Percentiles rank a stretch among this genome's conserved stretches.
phyloP scores from a whole-genome alignment of 768 basidiomycete genomes.

The Glaciozyma martinii region DNA sequence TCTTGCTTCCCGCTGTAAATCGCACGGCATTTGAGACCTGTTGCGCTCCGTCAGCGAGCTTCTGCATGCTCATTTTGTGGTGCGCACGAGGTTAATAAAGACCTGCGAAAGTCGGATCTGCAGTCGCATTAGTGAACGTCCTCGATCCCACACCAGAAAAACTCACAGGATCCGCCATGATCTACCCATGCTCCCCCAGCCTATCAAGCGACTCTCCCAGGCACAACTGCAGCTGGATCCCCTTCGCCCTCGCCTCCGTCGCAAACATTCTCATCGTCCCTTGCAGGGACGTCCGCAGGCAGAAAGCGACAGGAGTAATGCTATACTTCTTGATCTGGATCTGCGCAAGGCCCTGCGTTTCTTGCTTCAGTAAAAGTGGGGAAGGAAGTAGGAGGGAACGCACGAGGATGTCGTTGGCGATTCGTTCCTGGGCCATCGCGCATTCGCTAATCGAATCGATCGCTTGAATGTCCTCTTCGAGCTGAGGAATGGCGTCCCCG shows the following conservation, averaged over 20 bases:
- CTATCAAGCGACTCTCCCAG: constrained; percentile 37
- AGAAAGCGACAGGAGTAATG: constrained; percentile 37
- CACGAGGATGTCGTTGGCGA: constrained; percentile 37
- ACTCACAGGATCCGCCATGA: constrained; percentile 20
- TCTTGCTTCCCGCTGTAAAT: constrained; percentile 36
- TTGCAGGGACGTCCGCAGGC: constrained; percentile 35
- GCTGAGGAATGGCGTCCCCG: too few species aligned
- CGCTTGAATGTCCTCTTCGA: constrained; percentile 37
- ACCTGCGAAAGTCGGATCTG: not conserved
- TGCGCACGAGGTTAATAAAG: constrained; percentile 28
- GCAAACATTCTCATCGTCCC: constrained; percentile 39
- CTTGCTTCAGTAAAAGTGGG: not conserved
- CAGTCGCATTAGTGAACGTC: not conserved
- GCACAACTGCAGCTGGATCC: constrained; percentile 36
- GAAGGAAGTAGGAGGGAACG: not conserved
- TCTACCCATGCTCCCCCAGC: constrained; percentile 15
- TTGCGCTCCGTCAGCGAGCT: constrained; percentile 37
- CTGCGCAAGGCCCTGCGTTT: constrained; percentile 27
- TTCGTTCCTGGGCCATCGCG: constrained; percentile 34
- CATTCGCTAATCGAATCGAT: not conserved
- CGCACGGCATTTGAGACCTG: constrained; percentile 39
- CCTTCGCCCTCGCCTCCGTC: constrained; percentile 37
- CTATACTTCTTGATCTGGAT: constrained; percentile 39
- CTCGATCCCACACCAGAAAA: too few species aligned
- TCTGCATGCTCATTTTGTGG: too few species aligned